Evolutionary conservation across 106 monocot species (phyloP).

Genomic region (Platanthera guangdongensis): DNA sequence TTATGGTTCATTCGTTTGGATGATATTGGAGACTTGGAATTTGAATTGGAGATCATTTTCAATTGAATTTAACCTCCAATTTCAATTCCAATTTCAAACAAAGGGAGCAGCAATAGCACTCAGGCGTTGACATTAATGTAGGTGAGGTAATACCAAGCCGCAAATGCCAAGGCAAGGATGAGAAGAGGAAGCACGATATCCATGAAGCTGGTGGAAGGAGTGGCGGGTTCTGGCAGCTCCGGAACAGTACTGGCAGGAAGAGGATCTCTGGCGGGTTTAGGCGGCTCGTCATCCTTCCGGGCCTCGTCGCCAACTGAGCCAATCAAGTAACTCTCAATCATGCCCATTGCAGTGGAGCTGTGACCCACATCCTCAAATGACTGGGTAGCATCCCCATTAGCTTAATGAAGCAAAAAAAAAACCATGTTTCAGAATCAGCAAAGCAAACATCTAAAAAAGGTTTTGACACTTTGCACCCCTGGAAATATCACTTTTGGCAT

Average conservation of each 20-base stretch:
- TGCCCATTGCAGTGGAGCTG: slow-evolving; percentile 55
- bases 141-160: slow-evolving; percentile 50
- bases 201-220: slow-evolving; percentile 13
- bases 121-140: slow-evolving; percentile 17
- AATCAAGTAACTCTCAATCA: slow-evolving; percentile 67
- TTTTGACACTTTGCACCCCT: no score
- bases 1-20: no score
- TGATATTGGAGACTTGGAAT: no score
- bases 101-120: background rate
- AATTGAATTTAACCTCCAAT: no score
- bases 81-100: no score
- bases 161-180: slow-evolving; percentile 33
- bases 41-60: no score
- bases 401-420: background rate
- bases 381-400: slow-evolving; percentile 72
- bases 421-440: background rate
- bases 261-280: background rate
- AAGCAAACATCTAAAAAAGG: background rate
- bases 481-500: no score
- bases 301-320: slow-evolving; percentile 35
- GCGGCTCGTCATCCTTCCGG: background rate
- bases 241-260: background rate
- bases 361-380: slow-evolving; percentile 90
- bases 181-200: slow-evolving; percentile 36
- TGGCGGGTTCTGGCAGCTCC: background rate